These are phyloP conservation scores for Aspergillus cavernicola DNA, from an alignment of 495 filamentous ascomycete genomes.

Conservation along the genomic window DNA sequence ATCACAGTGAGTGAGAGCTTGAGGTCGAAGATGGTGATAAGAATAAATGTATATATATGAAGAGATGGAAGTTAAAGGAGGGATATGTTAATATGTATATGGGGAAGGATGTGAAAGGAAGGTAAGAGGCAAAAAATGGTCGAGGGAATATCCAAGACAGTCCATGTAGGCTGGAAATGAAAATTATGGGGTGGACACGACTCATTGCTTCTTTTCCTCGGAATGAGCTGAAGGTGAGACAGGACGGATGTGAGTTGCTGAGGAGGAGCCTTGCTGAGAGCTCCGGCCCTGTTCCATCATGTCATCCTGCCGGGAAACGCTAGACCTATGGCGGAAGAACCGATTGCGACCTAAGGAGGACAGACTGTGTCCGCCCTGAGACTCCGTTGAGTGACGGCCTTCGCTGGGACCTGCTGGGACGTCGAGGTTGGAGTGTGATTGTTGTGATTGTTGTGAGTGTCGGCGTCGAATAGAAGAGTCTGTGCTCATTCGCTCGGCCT, in stretches of 20 bases:
- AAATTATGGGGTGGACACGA: not conserved
- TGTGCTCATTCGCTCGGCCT: conserved; percentile 29
- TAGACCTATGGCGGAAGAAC: conserved; percentile 37
- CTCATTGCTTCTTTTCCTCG: conserved; percentile 6
- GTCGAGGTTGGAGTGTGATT: conserved; percentile 25
- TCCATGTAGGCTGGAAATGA: too few species aligned
- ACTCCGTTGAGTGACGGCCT: conserved; percentile 33
- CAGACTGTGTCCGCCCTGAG: conserved; percentile 28
- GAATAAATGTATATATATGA: not conserved
- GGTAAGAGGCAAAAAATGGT: not conserved
- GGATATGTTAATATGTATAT: not conserved
- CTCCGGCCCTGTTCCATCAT: conserved; percentile 37
- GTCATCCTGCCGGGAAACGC: conserved; percentile 24
- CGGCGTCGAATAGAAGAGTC: conserved; percentile 21
- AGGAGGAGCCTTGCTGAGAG: conserved; percentile 9
- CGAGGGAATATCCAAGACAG: not conserved
- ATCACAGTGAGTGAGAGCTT: not conserved
- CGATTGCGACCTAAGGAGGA: conserved; percentile 32
- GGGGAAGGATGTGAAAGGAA: not conserved
- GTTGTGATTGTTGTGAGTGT: not conserved
- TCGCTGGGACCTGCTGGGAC: conserved; percentile 16
- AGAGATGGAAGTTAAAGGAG: not conserved
- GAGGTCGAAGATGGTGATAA: not conserved
- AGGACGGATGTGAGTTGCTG: conserved; percentile 5
- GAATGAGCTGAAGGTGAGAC: not conserved